Evolutionary conservation across 2,329 filamentous ascomycete species (phyloP).

Genomic region (Alternaria burnsii): DNA sequence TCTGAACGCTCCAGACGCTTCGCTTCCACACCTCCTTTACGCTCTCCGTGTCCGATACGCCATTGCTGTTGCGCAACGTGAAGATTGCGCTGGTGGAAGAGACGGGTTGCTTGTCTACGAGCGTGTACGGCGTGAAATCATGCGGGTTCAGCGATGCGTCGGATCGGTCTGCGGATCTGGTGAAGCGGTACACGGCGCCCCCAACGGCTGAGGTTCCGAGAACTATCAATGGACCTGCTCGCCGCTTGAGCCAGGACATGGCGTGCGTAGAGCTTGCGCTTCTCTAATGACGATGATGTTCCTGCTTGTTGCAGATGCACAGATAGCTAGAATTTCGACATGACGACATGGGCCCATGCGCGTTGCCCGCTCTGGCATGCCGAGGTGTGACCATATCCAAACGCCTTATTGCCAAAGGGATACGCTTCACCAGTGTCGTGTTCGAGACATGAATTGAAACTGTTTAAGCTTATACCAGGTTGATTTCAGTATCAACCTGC

Average conservation of each 20-base stretch:
- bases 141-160: slow-evolving; percentile 61
- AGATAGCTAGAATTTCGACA: slow-evolving; percentile 12
- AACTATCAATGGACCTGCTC: slow-evolving; percentile 41
- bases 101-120: slow-evolving; percentile 68
- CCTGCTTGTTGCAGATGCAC: background rate
- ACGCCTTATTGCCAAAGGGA: background rate
- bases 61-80: slow-evolving; percentile 61
- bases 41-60: slow-evolving; percentile 38
- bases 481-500: background rate
- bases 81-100: slow-evolving; percentile 75
- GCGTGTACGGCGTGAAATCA: slow-evolving; percentile 71
- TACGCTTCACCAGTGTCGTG: background rate
- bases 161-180: slow-evolving; percentile 30
- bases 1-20: slow-evolving; percentile 86
- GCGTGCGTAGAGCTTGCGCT: slow-evolving; percentile 1
- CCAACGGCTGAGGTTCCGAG: slow-evolving; percentile 45
- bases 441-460: background rate
- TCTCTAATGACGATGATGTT: background rate
- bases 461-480: background rate
- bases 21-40: slow-evolving; percentile 60
- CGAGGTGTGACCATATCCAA: slow-evolving; percentile 3
- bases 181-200: slow-evolving; percentile 47
- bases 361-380: slow-evolving; percentile 12
- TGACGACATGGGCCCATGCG: slow-evolving; percentile 20
- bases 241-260: slow-evolving; percentile 44